phyloP scores from a whole-genome alignment of 768 basidiomycete species.

The Cyathus striatus region DNA sequence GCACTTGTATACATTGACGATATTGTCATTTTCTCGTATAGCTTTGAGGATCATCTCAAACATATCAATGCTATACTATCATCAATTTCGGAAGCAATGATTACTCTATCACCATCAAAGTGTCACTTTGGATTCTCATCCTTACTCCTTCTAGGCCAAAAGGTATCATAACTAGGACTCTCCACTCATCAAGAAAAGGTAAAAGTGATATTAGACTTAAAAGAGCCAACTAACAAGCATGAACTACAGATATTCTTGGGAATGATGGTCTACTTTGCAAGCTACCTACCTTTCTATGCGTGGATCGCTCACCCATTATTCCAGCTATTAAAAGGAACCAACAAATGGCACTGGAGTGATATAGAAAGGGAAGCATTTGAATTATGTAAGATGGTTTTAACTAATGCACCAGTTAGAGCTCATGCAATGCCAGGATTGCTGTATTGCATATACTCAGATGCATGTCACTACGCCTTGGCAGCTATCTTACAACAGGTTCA shows the following conservation, averaged over 20 bases:
- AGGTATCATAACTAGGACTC: conserved; percentile 26
- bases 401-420: conserved; percentile 23
- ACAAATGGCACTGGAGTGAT: conserved; percentile 13
- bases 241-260: conserved; percentile 29
- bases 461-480: too few species aligned
- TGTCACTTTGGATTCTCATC: conserved; percentile 27
- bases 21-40: conserved; percentile 26
- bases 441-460: too few species aligned
- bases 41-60: conserved; percentile 20
- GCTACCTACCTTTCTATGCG: too few species aligned
- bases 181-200: conserved; percentile 33
- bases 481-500: too few species aligned
- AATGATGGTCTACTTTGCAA: too few species aligned
- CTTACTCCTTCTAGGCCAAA: conserved; percentile 24
- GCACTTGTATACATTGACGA: conserved; percentile 44
- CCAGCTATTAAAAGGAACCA: conserved; percentile 21
- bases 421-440: conserved; percentile 20
- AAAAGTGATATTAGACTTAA: conserved; percentile 21
- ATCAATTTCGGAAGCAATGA: conserved; percentile 17
- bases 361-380: conserved; percentile 20
- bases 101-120: conserved; percentile 28
- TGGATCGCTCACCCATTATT: too few species aligned
- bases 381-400: too few species aligned
- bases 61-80: conserved; percentile 22
- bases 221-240: conserved; percentile 15